Conservation (phyloP, 768 basidiomycete genomes). For the Suillus ampliporus region DNA sequence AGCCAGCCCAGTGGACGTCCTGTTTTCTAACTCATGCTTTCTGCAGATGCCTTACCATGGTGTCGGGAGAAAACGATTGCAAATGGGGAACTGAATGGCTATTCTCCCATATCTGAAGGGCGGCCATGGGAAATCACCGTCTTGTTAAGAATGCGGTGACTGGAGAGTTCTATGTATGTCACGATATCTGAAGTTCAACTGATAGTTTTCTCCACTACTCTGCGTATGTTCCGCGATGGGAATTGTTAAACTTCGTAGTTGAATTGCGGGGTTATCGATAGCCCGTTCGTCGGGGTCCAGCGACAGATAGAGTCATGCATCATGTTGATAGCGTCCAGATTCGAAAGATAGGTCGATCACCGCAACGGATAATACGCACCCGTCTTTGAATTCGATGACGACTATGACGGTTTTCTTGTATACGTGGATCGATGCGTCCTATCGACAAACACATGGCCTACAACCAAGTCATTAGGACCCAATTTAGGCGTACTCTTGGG, state of each 20-base stretch:
- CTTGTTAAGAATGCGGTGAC: neutral
- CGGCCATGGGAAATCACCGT: conserved; percentile 8
- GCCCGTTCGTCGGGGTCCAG: conserved; percentile 6
- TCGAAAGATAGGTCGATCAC: neutral
- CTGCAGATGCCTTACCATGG: neutral
- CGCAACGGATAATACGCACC: neutral
- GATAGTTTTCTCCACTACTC: neutral
- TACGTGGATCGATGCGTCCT: neutral
- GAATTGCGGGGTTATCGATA: neutral
- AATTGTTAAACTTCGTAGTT: neutral
- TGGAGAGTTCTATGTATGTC: neutral
- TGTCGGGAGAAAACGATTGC: neutral
- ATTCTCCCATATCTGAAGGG: conserved; percentile 5
- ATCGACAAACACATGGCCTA: neutral
- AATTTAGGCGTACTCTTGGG: neutral
- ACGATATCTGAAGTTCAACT: neutral
- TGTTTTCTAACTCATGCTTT: neutral
- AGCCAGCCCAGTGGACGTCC: neutral
- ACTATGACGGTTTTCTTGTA: conserved; percentile 1
- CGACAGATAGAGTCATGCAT: neutral
- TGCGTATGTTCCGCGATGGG: neutral
- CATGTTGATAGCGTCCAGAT: conserved; percentile 2
- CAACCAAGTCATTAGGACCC: neutral
- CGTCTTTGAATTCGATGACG: neutral
- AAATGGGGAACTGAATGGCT: conserved; percentile 4